Evolutionary conservation across 1,284 basidiomycete genomes (phyloP), one percentile per base, ranked within the genome.

Genomic region (Leccinum subrobustum): DNA sequence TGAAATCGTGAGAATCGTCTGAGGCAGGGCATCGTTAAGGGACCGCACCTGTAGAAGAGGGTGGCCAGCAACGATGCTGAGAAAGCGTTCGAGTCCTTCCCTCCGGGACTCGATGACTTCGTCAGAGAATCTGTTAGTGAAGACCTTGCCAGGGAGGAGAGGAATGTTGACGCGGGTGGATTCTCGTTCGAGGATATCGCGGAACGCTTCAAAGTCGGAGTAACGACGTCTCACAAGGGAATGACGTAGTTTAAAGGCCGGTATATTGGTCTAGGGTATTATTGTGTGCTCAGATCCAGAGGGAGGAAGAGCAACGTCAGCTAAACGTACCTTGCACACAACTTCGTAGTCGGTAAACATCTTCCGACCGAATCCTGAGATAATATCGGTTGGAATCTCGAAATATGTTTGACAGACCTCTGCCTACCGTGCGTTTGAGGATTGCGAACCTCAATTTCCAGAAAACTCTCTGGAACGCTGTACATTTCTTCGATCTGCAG

Each of bases 341-440:
- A 99, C 91, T 79, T 99, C 96, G 73, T 99, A 99, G 82, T 99
- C 96, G 53, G 96, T 99, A 76, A 93, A 99, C 95, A 96, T 97
- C 83, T 98, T 98, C 68, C 96, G 82, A 37, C 95, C 95, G 71
- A 95, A 94, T 39, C 93, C 93, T 95, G n/a, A 16, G 69, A 4
- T 3, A 54, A 48, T 7, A 25, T 64, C 47, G 67, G 39, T 37
- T 31, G 51, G 37, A 25, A 50, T 42, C 16, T 48, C 14, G 2
- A 27, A 16, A 2, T 7, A 33, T 54, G 52, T 5, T n/a, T 27
- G 12, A 0, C 4, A 6, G 39, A 25, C 8, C 12, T 18, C 20
- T 6, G 72, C 86, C 70, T 68, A 94, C 95, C 96, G 71, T 98
- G 96, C 0, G 97, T 99, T 76, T 96, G 92, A 2, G 96, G 95